Evolutionary conservation across 2,329 filamentous ascomycete species (phyloP), one percentile per base, ranked within the genome.

Genomic region (Coniochaeta hoffmannii): DNA sequence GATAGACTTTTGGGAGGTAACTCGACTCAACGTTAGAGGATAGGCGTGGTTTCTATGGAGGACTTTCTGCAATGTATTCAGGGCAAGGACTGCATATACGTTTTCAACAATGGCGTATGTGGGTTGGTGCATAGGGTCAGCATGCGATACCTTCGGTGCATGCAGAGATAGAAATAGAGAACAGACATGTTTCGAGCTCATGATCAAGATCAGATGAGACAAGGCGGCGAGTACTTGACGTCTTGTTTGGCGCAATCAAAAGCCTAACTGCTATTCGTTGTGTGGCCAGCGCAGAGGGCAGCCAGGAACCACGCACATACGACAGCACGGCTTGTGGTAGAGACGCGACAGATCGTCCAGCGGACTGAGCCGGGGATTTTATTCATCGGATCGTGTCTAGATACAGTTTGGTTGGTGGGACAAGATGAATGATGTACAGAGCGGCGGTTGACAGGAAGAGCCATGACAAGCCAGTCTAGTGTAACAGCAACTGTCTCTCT

Each of bases 21-120:
- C 49, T 51, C 49, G 49, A 51, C 49, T 51, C 49, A 51, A 51
- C 49, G 49, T 51, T 51, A 34, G 49, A 51, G 49, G 49, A 19
- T 15, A 46, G 19, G 41, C 4, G 26, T 28, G 41, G 41, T 3
- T 26, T 46, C 7, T 26, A 28, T 15, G 12, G 11, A 28, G 41
- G 2, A 24, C 7, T 32, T 32, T 32, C 12, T 32, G 30, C 7
- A 12, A 8, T 28, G 41, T 22, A 41, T 41, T 41, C 17, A 41
- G 10, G 36, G 36, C 10, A 41, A 3, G 36, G 17, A 22, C 12
- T 46, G 41, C 41, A 46, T 46, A 46, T 46, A 46, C 41, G 41
- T 46, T 46, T 46, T 46, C 41, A 46, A 46, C 41, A 46, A 46
- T 46, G 41, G 41, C 41, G 41, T 46, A 46, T 28, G 41, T 28